Evolutionary conservation across 2,329 filamentous ascomycete species (phyloP).

Genomic region (Seiridium unicorne): DNA sequence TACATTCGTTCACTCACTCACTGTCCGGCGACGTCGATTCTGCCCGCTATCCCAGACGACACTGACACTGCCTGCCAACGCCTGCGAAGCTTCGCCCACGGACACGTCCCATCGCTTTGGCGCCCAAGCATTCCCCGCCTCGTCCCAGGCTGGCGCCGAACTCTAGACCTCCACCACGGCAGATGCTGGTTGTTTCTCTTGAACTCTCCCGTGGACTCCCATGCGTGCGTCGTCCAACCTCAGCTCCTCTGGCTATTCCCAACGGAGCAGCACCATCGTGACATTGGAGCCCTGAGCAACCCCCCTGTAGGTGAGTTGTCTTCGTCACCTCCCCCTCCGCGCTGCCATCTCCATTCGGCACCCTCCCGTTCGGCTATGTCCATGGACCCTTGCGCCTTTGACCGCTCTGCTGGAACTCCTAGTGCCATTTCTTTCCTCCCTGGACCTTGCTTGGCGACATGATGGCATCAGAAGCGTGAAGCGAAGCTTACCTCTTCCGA

Average conservation of each 20-base stretch:
- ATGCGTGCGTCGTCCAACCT: not conserved
- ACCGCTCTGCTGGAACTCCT: constrained; percentile 5
- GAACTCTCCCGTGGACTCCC: not conserved
- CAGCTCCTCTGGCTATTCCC: not conserved
- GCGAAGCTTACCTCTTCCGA: constrained; percentile 6
- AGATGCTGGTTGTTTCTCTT: not conserved
- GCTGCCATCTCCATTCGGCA: not conserved
- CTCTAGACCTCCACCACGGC: not conserved
- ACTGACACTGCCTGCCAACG: not conserved
- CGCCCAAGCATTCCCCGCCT: not conserved
- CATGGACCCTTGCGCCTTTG: not conserved
- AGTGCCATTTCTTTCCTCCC: not conserved
- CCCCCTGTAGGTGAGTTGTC: not conserved
- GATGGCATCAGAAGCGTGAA: not conserved
- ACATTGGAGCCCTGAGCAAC: not conserved
- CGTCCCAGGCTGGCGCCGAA: not conserved
- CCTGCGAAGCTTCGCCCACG: not conserved
- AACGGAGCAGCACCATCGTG: not conserved
- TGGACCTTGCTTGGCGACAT: not conserved
- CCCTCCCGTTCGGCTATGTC: not conserved
- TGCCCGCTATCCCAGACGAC: not conserved
- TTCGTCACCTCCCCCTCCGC: not conserved
- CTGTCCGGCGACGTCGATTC: not conserved
- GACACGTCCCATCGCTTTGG: not conserved
- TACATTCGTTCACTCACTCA: not conserved